Evolutionary conservation across 139 green algal species (phyloP), one percentile per base, ranked within the genome.

Genomic region (Auxenochlorella pyrenoidosa): DNA sequence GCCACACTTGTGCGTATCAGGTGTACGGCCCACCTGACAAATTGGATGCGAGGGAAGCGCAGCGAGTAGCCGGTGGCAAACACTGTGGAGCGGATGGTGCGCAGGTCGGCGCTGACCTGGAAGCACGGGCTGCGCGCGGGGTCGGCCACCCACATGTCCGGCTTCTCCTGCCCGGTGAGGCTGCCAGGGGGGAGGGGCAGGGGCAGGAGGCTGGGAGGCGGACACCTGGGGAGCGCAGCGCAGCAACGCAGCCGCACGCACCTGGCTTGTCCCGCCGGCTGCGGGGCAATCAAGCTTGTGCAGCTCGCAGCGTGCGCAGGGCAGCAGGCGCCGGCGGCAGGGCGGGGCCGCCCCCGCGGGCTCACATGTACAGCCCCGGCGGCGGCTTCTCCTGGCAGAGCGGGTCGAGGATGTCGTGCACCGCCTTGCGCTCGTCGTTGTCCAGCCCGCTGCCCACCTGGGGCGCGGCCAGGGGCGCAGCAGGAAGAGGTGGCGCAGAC

Each of bases 111-210:
- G 30, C 93, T 87, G 5, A 97, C 86, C 88, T 95, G 88, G n/a
- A 72, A 21, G 32, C 32, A 13, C n/a, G 95, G 47, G 36, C 88
- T 93, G 44, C 82, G 80, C 16, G 83, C 44, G 15, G 93, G 92
- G 83, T 97, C 89, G 0, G n/a, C 76, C 36, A 97, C 88, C 95
- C 95, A 97, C 73, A 95, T 89, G 72, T 97, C 92, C 16, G 94
- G 94, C 72, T 89, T 92, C 13, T 87, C 34, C 19, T 60, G 28
- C 26, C 82, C 90, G 0, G 87, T 94, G 18, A 88, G n/a, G 2
- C 86, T 83, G 88, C 93, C 90, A 72, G 30, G 13, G 3, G 15
- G 6, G 43, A 13, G 4, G 26, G 73, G 6, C 34, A 59, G 41
- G 41, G 12, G 4, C 16, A 51, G 47, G 24, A 32, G n/a, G 24